Percentiles rank a stretch among this genome's conserved stretches.
Evolutionary conservation across 1,284 basidiomycete genomes (phyloP).

Genomic region (Mycena sp.): DNA sequence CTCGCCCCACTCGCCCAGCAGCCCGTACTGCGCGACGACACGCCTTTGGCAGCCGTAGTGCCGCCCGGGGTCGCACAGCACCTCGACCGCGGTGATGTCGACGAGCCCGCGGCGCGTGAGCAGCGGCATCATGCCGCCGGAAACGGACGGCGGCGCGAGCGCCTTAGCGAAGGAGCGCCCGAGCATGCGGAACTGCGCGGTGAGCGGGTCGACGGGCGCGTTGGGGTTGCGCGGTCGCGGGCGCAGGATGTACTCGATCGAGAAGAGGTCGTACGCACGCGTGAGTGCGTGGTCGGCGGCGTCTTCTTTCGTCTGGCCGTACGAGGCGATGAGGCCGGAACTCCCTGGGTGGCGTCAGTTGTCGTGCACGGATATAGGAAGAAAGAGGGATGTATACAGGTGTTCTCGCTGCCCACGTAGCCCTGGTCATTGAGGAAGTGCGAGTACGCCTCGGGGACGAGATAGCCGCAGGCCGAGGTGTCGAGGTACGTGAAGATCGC

Average conservation of each 20-base stretch:
- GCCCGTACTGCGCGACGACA: conserved; percentile 17
- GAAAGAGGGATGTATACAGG: conserved; percentile 10
- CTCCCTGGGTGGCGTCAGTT: not conserved
- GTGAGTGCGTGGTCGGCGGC: conserved; percentile 14
- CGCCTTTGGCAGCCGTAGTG: conserved; percentile 23
- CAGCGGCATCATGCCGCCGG: conserved; percentile 25
- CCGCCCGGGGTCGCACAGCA: conserved; percentile 24
- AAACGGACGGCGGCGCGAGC: not conserved
- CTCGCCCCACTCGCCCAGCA: conserved; percentile 3
- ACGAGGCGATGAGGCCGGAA: not conserved
- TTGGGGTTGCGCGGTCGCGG: conserved; percentile 8
- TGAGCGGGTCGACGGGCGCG: not conserved
- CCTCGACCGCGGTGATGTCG: conserved; percentile 26
- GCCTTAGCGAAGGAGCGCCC: not conserved
- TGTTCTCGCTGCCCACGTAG: conserved; percentile 18
- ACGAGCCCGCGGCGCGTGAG: conserved; percentile 27
- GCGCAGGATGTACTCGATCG: conserved; percentile 17
- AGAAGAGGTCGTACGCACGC: conserved; percentile 17
- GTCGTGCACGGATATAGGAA: not conserved
- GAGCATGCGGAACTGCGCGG: not conserved
- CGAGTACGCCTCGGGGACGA: conserved; percentile 26
- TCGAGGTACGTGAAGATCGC: conserved; percentile 27
- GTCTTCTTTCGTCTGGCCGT: conserved; percentile 8
- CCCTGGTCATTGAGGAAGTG: conserved; percentile 20
- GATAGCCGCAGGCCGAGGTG: conserved; percentile 5